phyloP scores from a whole-genome alignment of 148 eudicot genomes.

The Fagopyrum homotropicum region DNA sequence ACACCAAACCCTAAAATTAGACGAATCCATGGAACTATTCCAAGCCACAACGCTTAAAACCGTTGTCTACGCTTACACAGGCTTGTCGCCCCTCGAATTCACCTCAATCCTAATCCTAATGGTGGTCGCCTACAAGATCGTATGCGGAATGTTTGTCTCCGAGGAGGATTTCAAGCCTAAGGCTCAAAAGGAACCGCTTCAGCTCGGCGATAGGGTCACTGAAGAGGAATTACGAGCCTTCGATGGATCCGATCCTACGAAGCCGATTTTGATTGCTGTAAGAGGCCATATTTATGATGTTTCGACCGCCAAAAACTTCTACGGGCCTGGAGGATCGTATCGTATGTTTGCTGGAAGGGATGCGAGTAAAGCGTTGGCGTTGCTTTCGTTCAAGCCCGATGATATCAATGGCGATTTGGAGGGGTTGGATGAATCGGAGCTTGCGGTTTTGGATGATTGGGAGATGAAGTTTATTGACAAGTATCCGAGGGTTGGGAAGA shows the following conservation, averaged over 20 bases:
- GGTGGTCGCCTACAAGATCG: conserved; percentile 65
- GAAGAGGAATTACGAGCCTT: conserved; percentile 51
- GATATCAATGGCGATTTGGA: conserved; percentile 68
- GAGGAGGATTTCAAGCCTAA: conserved; percentile 48
- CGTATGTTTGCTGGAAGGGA: conserved; percentile 83
- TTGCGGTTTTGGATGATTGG: conserved; percentile 84
- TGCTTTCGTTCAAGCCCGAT: conserved; percentile 76
- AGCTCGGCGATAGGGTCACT: conserved; percentile 52
- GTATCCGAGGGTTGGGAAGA: conserved; percentile 68
- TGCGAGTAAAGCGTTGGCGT: conserved; percentile 85
- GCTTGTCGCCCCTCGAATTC: conserved; percentile 61
- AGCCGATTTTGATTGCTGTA: conserved; percentile 81
- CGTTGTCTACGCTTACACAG: conserved; percentile 34
- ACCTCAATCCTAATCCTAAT: conserved; percentile 41
- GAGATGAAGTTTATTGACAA: conserved; percentile 84
- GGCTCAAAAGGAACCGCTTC: conserved; percentile 43
- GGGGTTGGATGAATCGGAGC: conserved; percentile 61
- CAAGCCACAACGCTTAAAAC: not conserved
- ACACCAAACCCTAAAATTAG: not conserved
- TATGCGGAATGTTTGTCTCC: conserved; percentile 57
- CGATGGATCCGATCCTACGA: conserved; percentile 62
- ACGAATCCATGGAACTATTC: conserved; percentile 2
- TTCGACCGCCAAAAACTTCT: conserved; percentile 72
- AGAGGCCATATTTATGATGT: conserved; percentile 82
- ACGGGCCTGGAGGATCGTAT: conserved; percentile 91